Percentiles rank a stretch among this genome's conserved stretches.
These are phyloP conservation scores for Ceratocystis alfenasii DNA, from an alignment of 2,329 filamentous ascomycete genomes.

Conservation along the genomic window DNA sequence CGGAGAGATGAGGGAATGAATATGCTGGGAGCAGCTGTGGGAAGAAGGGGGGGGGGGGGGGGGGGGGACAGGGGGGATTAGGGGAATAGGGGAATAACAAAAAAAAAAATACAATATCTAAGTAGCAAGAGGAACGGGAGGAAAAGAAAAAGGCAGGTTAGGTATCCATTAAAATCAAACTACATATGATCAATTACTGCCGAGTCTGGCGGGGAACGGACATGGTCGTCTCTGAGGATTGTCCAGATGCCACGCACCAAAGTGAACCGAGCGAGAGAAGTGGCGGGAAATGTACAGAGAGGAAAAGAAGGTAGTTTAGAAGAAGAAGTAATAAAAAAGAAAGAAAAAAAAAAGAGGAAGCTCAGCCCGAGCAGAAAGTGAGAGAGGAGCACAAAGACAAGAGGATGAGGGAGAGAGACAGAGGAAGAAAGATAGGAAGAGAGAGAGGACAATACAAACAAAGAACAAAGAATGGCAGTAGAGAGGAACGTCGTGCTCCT, in stretches of 20 bases:
- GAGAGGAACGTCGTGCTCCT: background rate
- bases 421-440: background rate
- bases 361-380: background rate
- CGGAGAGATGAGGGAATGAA: too few relatives aligned
- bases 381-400: background rate
- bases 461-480: background rate
- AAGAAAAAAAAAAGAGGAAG: background rate
- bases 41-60: background rate
- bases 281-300: background rate
- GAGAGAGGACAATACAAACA: background rate
- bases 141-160: background rate
- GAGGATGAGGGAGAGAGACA: background rate
- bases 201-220: too few relatives aligned
- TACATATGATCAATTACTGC: background rate
- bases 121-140: background rate
- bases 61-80: background rate
- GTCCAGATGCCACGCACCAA: background rate
- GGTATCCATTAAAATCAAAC: constrained; percentile 11
- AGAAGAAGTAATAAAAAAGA: background rate
- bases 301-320: background rate
- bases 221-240: background rate
- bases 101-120: background rate
- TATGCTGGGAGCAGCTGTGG: background rate
- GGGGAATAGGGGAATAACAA: too few relatives aligned
- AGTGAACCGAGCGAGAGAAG: background rate